Conservation (phyloP, 176 grass and related monocot genomes). For the Ananas comosus region DNA sequence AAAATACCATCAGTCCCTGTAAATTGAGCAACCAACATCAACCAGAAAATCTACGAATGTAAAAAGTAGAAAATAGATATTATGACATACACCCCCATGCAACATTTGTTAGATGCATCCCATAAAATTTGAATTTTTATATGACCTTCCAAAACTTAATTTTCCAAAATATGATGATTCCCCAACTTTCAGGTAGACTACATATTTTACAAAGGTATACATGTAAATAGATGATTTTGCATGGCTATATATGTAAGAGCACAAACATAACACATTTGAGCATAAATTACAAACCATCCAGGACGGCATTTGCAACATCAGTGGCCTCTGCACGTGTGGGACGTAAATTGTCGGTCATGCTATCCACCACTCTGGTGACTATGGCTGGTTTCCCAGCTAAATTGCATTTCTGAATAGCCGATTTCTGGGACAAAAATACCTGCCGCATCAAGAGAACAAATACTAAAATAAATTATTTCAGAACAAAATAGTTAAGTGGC, state of each 20-base stretch:
- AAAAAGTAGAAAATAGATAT: neutral
- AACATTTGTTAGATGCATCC: too few species aligned
- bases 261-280: too few species aligned
- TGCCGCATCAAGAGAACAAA: constrained; percentile 33
- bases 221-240: too few species aligned
- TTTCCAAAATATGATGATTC: neutral
- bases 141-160: neutral
- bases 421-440: constrained; percentile 94
- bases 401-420: constrained; percentile 77
- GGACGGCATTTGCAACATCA: constrained; percentile 95
- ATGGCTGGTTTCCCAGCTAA: constrained; percentile 82
- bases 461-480: too few species aligned
- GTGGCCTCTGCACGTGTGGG: constrained; percentile 96
- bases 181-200: too few species aligned
- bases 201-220: too few species aligned
- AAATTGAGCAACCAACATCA: constrained; percentile 15
- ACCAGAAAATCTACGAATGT: neutral
- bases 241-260: too few species aligned
- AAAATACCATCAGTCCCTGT: constrained; percentile 95
- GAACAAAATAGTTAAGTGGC: too few species aligned
- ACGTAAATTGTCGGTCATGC: constrained; percentile 91
- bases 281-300: constrained; percentile 52
- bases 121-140: too few species aligned
- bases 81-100: too few species aligned
- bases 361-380: constrained; percentile 90